phyloP scores from a whole-genome alignment of 768 basidiomycete species.

The Mycena alexandri region DNA sequence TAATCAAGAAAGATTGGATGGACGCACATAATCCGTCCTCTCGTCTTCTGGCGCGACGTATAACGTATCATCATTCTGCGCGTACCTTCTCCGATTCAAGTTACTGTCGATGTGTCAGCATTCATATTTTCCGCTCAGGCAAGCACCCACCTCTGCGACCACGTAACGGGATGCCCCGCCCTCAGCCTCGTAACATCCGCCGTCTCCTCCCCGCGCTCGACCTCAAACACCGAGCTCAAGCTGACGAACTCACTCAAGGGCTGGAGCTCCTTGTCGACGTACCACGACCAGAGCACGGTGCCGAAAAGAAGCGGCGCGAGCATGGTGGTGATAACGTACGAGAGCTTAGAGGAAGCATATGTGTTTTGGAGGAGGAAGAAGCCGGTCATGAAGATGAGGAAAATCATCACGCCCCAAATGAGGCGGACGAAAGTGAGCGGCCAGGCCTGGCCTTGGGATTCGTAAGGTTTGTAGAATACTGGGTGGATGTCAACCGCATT shows the following conservation, averaged over 20 bases:
- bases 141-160: constrained; percentile 82
- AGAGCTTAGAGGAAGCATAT: constrained; percentile 45
- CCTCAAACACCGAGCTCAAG: constrained; percentile 88
- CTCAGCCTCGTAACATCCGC: constrained; percentile 81
- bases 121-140: not conserved
- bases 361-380: constrained; percentile 80
- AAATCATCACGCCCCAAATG: constrained; percentile 93
- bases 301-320: constrained; percentile 82
- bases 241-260: constrained; percentile 87
- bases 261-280: constrained; percentile 73
- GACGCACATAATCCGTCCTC: constrained; percentile 85
- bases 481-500: constrained; percentile 4
- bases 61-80: constrained; percentile 92
- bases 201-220: constrained; percentile 89
- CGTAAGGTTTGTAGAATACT: constrained; percentile 99
- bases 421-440: constrained; percentile 94
- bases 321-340: constrained; percentile 32
- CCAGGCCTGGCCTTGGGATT: constrained; percentile 98
- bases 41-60: constrained; percentile 97
- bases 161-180: constrained; percentile 87
- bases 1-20: not conserved
- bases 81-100: constrained; percentile 88
- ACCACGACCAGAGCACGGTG: constrained; percentile 87
- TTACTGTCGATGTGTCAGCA: constrained; percentile 64
- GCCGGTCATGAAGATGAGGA: constrained; percentile 96